Percentiles rank a stretch among this genome's conserved stretches.
These are phyloP conservation scores for Lindgomyces ingoldianus DNA, from an alignment of 495 filamentous ascomycete species.

Conservation along the genomic window DNA sequence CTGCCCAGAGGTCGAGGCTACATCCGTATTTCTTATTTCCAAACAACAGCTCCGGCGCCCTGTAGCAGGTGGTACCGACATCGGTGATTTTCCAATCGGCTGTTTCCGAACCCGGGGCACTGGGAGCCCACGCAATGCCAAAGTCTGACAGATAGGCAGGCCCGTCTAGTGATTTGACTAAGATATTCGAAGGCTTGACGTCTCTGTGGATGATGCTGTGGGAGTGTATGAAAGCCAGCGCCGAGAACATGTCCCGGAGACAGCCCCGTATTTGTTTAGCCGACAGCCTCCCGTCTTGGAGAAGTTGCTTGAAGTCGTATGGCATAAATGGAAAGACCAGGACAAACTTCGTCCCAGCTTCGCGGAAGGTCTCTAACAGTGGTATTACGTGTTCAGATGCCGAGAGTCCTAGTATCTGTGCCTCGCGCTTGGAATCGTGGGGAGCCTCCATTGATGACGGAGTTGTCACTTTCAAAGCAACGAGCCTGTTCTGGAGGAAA, in stretches of 20 bases:
- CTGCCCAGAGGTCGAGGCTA: constrained; percentile 84
- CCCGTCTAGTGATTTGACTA: constrained; percentile 67
- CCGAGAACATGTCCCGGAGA: constrained; percentile 70
- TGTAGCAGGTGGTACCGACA: constrained; percentile 88
- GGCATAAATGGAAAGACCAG: constrained; percentile 84
- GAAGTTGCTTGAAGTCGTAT: constrained; percentile 65
- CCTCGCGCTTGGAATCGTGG: constrained; percentile 78
- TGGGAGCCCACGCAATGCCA: constrained; percentile 80
- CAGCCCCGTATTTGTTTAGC: constrained; percentile 49
- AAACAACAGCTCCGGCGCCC: constrained; percentile 88
- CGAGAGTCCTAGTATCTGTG: constrained; percentile 63
- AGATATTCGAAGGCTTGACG: constrained; percentile 87
- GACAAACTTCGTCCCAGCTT: constrained; percentile 69
- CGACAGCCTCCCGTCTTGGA: constrained; percentile 52
- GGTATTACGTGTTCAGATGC: constrained; percentile 59
- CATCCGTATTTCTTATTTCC: constrained; percentile 70
- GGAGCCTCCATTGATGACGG: constrained; percentile 72
- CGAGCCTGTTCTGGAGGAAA: constrained; percentile 42
- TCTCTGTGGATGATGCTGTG: constrained; percentile 86
- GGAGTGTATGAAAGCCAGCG: constrained; percentile 69
- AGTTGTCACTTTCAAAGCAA: constrained; percentile 86
- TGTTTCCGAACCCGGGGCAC: constrained; percentile 63
- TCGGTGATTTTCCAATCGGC: constrained; percentile 76
- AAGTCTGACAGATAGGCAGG: constrained; percentile 85
- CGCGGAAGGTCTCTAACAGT: constrained; percentile 67